Evolutionary conservation across 352 stramenopile species (phyloP).

Genomic region (Phytophthora litchii): DNA sequence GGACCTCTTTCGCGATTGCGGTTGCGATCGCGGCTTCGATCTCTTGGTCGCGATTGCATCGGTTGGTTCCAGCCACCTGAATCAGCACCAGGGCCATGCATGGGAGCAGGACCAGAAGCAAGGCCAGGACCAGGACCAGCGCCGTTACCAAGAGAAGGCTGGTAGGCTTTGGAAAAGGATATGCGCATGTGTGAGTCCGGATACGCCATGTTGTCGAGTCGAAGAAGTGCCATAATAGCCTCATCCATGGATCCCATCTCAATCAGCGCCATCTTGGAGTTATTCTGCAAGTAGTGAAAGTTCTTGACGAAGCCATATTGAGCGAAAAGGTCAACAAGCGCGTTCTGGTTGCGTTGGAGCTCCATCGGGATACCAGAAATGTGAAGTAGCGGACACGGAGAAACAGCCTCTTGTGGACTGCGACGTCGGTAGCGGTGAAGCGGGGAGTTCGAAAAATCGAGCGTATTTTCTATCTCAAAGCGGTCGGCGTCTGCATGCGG

Average conservation of each 20-base stretch:
- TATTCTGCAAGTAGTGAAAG: slow-evolving; percentile 78
- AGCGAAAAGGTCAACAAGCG: slow-evolving; percentile 67
- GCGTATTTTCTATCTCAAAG: slow-evolving; percentile 86
- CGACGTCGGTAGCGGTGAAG: slow-evolving; percentile 81
- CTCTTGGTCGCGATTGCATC: slow-evolving; percentile 37
- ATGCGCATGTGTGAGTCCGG: slow-evolving; percentile 80
- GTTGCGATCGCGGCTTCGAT: slow-evolving; percentile 56
- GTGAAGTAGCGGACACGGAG: slow-evolving; percentile 67
- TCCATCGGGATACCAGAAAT: slow-evolving; percentile 77
- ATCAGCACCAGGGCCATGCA: slow-evolving; percentile 31
- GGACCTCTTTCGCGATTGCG: slow-evolving; percentile 43
- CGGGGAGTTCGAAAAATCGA: slow-evolving; percentile 75
- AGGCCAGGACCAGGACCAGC: slow-evolving; percentile 9
- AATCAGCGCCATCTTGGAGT: slow-evolving; percentile 77
- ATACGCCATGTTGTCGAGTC: slow-evolving; percentile 73
- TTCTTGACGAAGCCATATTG: slow-evolving; percentile 77
- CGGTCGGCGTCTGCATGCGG: slow-evolving; percentile 75
- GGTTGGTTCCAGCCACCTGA: slow-evolving; percentile 31
- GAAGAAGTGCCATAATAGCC: slow-evolving; percentile 71
- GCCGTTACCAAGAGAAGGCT: slow-evolving; percentile 30
- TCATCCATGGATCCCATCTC: slow-evolving; percentile 82
- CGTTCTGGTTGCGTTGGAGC: slow-evolving; percentile 66
- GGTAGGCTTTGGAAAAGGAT: slow-evolving; percentile 79
- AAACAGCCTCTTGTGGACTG: slow-evolving; percentile 63
- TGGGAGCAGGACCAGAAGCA: slow-evolving; percentile 31